These are phyloP conservation scores for Phycomyces blakesleeanus DNA, from an alignment of 192 early-diverging fungal genomes.

Conservation along the genomic window DNA sequence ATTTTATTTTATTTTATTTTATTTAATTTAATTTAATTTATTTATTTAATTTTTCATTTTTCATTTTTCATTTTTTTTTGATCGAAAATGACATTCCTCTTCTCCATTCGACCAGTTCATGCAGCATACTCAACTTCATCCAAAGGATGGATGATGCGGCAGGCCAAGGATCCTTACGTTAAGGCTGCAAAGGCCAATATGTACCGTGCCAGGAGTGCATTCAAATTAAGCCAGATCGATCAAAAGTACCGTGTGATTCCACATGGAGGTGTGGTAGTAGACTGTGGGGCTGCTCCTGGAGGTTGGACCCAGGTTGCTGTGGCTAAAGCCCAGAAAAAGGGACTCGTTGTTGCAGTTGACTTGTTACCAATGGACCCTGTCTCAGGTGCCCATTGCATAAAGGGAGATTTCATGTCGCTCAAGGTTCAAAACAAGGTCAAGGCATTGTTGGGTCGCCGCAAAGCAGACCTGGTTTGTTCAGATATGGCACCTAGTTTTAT, in stretches of 20 bases:
- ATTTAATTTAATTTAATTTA: no score
- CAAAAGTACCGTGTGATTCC: constrained; percentile 43
- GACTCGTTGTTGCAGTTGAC: constrained; percentile 66
- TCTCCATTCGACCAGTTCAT: background rate
- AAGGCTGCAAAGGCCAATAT: constrained; percentile 47
- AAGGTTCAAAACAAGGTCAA: constrained; percentile 35
- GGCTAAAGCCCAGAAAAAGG: constrained; percentile 29
- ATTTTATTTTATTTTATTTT: no score
- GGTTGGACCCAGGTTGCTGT: constrained; percentile 76
- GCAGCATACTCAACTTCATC: constrained; percentile 36
- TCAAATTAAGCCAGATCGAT: constrained; percentile 63
- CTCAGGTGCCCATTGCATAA: constrained; percentile 54
- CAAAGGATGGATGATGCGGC: constrained; percentile 62
- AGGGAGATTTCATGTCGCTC: constrained; percentile 63
- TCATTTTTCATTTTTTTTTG: background rate
- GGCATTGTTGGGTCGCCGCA: constrained; percentile 26
- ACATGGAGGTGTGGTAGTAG: constrained; percentile 38
- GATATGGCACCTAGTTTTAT: constrained; percentile 86
- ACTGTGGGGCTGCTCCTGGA: constrained; percentile 72
- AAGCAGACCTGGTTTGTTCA: constrained; percentile 49
- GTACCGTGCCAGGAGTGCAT: constrained; percentile 70
- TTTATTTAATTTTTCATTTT: background rate
- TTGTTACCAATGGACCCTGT: constrained; percentile 66
- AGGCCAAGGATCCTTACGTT: constrained; percentile 67
- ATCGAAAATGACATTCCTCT: background rate